Evolutionary conservation across 306 rosid species (phyloP).

Genomic region (Vicia faba): DNA sequence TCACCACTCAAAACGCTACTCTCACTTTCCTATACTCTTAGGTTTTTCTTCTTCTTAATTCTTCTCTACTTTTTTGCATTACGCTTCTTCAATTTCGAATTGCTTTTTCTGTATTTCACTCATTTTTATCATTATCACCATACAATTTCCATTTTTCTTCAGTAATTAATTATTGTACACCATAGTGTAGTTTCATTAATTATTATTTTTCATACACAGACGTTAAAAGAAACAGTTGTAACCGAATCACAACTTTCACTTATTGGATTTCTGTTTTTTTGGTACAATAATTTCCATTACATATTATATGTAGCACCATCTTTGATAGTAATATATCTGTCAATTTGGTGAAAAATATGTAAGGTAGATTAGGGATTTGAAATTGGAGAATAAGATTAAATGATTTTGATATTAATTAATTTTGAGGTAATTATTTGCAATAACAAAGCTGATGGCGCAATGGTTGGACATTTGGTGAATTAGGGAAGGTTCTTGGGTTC

Average conservation of each 20-base stretch:
- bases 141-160: neutral
- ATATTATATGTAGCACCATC: too few species aligned
- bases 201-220: slow-evolving; percentile 41
- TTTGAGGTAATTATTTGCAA: too few species aligned
- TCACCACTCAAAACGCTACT: slow-evolving; percentile 37
- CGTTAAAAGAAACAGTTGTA: slow-evolving; percentile 43
- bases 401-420: too few species aligned
- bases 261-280: slow-evolving; percentile 27
- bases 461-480: too few species aligned
- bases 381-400: too few species aligned
- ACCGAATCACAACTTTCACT: slow-evolving; percentile 37
- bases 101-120: neutral
- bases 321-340: too few species aligned
- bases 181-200: neutral
- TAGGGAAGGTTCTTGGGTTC: too few species aligned
- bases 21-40: slow-evolving; percentile 36
- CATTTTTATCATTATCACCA: neutral
- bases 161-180: neutral
- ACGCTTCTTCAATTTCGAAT: neutral
- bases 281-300: neutral
- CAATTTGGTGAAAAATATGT: too few species aligned
- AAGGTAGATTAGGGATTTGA: too few species aligned
- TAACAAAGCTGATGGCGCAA: too few species aligned
- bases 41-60: neutral
- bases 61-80: neutral